Percentiles rank a stretch among this genome's conserved stretches.
phyloP scores from a whole-genome alignment of 441 rosid genomes.

The Populus hybrid region DNA sequence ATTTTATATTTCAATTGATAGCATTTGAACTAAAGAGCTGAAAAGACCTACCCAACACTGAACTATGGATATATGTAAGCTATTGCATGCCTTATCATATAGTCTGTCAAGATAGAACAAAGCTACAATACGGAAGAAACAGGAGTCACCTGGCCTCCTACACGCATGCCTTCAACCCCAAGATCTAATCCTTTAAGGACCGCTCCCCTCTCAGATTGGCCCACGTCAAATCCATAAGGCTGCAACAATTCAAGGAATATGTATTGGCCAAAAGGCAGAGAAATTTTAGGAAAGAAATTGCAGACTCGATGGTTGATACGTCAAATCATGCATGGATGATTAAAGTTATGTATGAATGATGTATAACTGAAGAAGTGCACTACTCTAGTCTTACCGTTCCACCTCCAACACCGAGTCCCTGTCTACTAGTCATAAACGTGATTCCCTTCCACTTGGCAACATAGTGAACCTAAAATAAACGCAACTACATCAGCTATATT shows the following conservation, averaged over 20 bases:
- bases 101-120: neutral
- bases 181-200: constrained; percentile 93
- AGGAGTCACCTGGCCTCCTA: constrained; percentile 78
- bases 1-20: neutral
- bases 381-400: constrained; percentile 58
- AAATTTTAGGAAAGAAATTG: neutral
- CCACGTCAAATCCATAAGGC: constrained; percentile 97
- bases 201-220: constrained; percentile 81
- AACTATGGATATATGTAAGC: neutral
- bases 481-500: neutral
- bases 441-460: constrained; percentile 95
- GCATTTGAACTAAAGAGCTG: neutral
- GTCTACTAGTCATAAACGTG: constrained; percentile 95
- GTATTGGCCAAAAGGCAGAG: neutral
- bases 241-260: constrained; percentile 33
- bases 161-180: constrained; percentile 84
- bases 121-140: constrained; percentile 3
- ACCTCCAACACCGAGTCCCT: constrained; percentile 91
- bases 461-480: constrained; percentile 66
- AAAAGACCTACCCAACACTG: neutral
- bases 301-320: no score
- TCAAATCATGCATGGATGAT: neutral
- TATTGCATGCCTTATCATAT: neutral
- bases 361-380: neutral
- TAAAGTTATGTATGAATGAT: no score